Conservation (phyloP, 1,284 basidiomycete species). For the Puccinia coronata region DNA sequence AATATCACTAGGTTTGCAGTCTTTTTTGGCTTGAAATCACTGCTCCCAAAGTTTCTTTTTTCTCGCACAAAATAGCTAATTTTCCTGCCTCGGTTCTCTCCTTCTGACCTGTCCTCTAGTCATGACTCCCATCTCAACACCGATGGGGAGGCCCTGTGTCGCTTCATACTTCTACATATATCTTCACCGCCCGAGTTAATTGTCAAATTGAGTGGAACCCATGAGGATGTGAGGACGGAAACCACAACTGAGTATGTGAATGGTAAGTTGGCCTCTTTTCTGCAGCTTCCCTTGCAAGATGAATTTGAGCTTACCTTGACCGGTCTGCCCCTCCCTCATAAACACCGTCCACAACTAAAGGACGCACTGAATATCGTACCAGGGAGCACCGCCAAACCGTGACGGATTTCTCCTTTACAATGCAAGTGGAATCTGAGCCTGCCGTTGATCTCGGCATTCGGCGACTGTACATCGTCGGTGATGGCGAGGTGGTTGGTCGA, state of each 20-base stretch:
- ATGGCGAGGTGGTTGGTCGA: slow-evolving; percentile 39
- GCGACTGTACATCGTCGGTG: slow-evolving; percentile 23
- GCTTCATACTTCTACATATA: slow-evolving; percentile 42
- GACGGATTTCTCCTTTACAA: slow-evolving; percentile 34
- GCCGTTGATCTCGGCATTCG: slow-evolving; percentile 24
- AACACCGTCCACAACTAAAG: slow-evolving; percentile 5
- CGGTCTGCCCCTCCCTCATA: background rate
- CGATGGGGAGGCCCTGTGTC: slow-evolving; percentile 37
- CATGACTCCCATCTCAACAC: slow-evolving; percentile 39
- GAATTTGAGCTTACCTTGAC: background rate
- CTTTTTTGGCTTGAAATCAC: background rate
- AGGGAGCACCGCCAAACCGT: slow-evolving; percentile 30
- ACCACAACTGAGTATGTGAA: slow-evolving; percentile 33
- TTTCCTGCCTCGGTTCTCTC: background rate
- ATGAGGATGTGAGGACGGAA: slow-evolving; percentile 35
- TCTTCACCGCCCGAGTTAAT: slow-evolving; percentile 29
- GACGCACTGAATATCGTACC: slow-evolving; percentile 36
- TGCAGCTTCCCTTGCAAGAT: background rate
- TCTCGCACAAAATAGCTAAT: background rate
- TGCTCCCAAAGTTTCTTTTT: too few species aligned
- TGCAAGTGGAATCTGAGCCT: slow-evolving; percentile 15
- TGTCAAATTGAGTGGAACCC: slow-evolving; percentile 36
- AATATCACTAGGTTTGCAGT: slow-evolving; percentile 37
- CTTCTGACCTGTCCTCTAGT: background rate
- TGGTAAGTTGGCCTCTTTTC: background rate